Base-by-base conservation (phyloP, 352 stramenopile genomes). In the Globisporangium acanthophoron region DNA sequence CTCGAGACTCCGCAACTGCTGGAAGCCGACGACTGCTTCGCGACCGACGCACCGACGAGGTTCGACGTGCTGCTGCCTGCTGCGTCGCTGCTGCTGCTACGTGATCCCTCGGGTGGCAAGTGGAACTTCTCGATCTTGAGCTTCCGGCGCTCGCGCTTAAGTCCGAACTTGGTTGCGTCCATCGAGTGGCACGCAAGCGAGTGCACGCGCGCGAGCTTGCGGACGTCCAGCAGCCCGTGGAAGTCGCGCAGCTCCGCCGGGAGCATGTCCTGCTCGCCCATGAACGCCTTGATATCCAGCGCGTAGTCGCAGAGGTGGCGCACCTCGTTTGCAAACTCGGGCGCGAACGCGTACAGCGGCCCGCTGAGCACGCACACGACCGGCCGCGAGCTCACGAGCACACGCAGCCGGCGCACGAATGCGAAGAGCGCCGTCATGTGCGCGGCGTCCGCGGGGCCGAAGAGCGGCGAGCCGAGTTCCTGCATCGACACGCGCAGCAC, bases 91-190 rank as follows among this genome's bases (percentile, higher is more conserved):
- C 21, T 54, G 24, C 29, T 62, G 46, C 49, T 85, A 47, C 78
- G 80, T 21, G 76, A 87, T 1, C 68, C 76, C 69, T 89, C 81
- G 0, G 81, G 81, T 0, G 76, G 78, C 20, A 91, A 61, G 54
- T 91, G 81, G 47, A 91, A 83, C 54, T 87, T 85, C n/a, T 91
- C 81, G 51, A 91, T 74, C 54, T 81, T 83, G n/a, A 89, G 66
- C 62, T 89, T 89, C 21, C 81, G 78, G 5, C 69, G 74, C 39
- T 87, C 78, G 39, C 81, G 76, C 58, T 86, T 86, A 52, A 91
- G 52, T 13, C 78, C 81, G 31, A 79, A 83, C 33, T 83, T 82
- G 41, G 69, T 68, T 35, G 80, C 74, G 46, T 85, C 78, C 1
- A 78, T 57, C 12, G 77, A 69, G 58, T 89, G 70, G 27, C 68